Conservation (phyloP, 495 filamentous ascomycete species). For the Cercophora newfieldiana region DNA sequence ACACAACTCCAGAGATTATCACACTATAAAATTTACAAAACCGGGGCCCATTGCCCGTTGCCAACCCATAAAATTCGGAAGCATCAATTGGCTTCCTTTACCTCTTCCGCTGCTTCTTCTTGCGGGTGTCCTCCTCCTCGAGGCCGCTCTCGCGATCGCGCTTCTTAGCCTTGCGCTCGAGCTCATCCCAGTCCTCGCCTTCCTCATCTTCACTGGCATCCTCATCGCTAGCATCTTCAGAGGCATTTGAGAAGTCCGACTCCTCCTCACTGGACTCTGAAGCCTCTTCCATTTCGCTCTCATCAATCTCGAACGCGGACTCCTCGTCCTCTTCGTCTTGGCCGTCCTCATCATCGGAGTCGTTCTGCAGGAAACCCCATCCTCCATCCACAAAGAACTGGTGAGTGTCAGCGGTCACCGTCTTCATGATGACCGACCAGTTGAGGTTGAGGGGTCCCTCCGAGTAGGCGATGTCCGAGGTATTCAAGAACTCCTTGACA, state of each 20-base stretch:
- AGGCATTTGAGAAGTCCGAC: slow-evolving; percentile 87
- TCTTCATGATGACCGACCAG: slow-evolving; percentile 99
- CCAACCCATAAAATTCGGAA: neutral
- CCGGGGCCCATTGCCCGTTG: neutral
- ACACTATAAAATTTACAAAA: neutral
- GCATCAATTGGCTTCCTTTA: slow-evolving; percentile 16
- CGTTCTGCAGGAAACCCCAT: slow-evolving; percentile 88
- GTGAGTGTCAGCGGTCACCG: slow-evolving; percentile 88
- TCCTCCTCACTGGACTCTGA: slow-evolving; percentile 85
- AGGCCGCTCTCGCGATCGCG: slow-evolving; percentile 74
- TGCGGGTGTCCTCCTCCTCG: slow-evolving; percentile 63
- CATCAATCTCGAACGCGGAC: slow-evolving; percentile 84
- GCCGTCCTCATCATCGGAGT: slow-evolving; percentile 81
- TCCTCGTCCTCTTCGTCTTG: slow-evolving; percentile 80
- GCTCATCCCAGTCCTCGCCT: slow-evolving; percentile 89
- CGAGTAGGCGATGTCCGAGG: slow-evolving; percentile 87
- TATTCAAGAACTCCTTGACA: slow-evolving; percentile 98
- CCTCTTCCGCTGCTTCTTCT: slow-evolving; percentile 47
- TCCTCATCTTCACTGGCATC: slow-evolving; percentile 68
- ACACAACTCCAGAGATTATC: neutral
- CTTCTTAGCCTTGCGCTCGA: slow-evolving; percentile 86
- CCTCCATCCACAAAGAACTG: slow-evolving; percentile 94
- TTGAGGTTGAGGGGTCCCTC: slow-evolving; percentile 97
- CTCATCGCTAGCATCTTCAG: slow-evolving; percentile 69
- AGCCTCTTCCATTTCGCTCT: slow-evolving; percentile 75